A percentile compares a stretch with the other conserved stretches of the same genome.
These are phyloP conservation scores for Backusella westeae DNA, from an alignment of 192 early-diverging fungal genomes.

Conservation along the genomic window DNA sequence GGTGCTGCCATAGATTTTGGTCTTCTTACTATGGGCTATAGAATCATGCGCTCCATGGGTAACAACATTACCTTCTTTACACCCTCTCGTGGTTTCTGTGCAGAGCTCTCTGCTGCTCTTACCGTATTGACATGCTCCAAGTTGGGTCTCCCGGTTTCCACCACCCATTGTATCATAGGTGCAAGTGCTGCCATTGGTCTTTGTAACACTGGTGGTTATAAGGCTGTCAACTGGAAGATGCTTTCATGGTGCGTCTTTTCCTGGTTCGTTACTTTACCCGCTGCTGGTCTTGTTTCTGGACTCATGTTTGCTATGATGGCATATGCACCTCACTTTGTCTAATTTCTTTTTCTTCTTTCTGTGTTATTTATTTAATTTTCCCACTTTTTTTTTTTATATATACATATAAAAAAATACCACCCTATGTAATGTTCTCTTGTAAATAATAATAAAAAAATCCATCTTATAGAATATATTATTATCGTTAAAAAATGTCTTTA, in stretches of 20 bases:
- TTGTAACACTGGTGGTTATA: constrained; percentile 49
- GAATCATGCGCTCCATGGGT: constrained; percentile 75
- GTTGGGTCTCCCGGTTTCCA: constrained; percentile 83
- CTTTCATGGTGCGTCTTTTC: constrained; percentile 60
- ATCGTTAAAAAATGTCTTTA: too few species aligned
- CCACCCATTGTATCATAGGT: constrained; percentile 83
- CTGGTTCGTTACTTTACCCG: constrained; percentile 76
- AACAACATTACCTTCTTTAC: constrained; percentile 84
- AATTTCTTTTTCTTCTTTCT: not conserved
- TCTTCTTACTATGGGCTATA: constrained; percentile 71
- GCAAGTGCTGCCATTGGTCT: constrained; percentile 76
- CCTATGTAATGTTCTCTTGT: not conserved
- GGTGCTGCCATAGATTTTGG: constrained; percentile 79
- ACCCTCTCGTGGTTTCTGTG: constrained; percentile 74
- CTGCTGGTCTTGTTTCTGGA: constrained; percentile 64
- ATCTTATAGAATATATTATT: too few species aligned
- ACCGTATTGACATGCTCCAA: too few species aligned
- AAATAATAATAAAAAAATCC: not conserved
- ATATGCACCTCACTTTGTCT: constrained; percentile 42
- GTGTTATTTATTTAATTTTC: not conserved
- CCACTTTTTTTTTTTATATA: not conserved
- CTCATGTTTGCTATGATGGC: constrained; percentile 64
- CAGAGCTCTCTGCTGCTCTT: too few species aligned
- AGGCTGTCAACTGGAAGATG: constrained; percentile 75
- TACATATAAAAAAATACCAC: not conserved